phyloP scores from a whole-genome alignment of 805 yeast genomes.

The Candida golubevii region DNA sequence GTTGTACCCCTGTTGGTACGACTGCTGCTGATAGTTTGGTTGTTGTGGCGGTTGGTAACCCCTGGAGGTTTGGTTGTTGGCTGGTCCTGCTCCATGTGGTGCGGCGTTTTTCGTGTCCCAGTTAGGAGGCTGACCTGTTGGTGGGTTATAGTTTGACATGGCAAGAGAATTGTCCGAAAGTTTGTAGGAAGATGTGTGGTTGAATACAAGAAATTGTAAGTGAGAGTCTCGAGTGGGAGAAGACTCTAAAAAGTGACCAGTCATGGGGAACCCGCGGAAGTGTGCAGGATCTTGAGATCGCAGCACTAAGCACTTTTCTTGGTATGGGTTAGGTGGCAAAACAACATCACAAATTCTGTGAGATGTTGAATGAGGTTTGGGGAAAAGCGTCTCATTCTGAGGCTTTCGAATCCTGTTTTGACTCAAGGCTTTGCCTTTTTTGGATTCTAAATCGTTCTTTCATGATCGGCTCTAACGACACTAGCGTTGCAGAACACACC shows the following conservation, averaged over 20 bases:
- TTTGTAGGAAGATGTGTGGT: not conserved
- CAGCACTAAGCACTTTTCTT: not conserved
- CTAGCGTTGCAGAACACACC: not conserved
- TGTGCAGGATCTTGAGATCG: no score
- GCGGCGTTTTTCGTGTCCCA: conserved; percentile 19
- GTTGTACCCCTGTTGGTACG: conserved; percentile 10
- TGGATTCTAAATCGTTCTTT: not conserved
- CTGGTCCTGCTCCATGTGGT: conserved; percentile 14
- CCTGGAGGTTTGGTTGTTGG: conserved; percentile 16
- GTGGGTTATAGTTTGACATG: conserved; percentile 21
- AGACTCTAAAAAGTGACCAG: not conserved
- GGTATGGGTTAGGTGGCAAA: not conserved
- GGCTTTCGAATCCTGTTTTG: not conserved
- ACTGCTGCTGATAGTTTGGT: conserved; percentile 14
- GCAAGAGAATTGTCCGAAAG: no score
- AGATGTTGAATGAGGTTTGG: not conserved
- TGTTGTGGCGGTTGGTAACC: conserved; percentile 20
- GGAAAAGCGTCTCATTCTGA: not conserved
- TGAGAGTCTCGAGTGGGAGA: no score
- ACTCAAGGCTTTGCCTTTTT: no score
- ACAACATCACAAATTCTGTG: not conserved
- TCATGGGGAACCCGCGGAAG: no score
- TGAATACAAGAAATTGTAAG: no score
- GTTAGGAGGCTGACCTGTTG: conserved; percentile 27
- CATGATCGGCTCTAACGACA: no score